These are phyloP conservation scores for Chlamydomonas urium DNA, from an alignment of 139 green algal species.

Conservation along the genomic window DNA sequence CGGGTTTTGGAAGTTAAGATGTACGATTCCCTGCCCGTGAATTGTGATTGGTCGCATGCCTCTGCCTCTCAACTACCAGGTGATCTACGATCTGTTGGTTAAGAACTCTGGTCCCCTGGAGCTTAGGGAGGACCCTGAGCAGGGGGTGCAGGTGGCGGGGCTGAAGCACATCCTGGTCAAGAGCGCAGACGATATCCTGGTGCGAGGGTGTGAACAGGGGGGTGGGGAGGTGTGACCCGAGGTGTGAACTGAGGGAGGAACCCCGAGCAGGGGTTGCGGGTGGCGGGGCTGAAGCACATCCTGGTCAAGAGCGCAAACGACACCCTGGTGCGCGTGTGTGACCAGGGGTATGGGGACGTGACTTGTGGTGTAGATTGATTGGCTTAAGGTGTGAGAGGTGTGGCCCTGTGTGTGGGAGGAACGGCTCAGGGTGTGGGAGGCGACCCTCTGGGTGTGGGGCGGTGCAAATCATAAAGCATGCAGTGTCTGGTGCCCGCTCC, in stretches of 20 bases:
- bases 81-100: constrained; percentile 74
- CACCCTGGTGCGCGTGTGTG: not conserved
- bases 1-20: too few relatives aligned
- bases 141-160: constrained; percentile 43
- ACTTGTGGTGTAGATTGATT: not conserved
- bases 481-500: not conserved
- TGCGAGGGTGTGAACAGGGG: constrained; percentile 8
- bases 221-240: not conserved
- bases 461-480: not conserved
- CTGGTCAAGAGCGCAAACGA: not conserved
- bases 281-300: constrained; percentile 35
- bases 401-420: not conserved
- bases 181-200: constrained; percentile 48
- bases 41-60: too few relatives aligned
- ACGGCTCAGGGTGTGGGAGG: not conserved
- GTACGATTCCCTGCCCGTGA: too few relatives aligned
- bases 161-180: constrained; percentile 40
- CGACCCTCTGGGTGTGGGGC: not conserved
- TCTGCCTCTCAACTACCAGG: too few relatives aligned
- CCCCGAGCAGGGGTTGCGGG: not conserved
- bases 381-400: not conserved
- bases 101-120: constrained; percentile 51
- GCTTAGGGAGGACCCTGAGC: constrained; percentile 69
- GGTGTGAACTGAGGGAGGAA: not conserved
- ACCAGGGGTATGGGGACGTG: not conserved